Base-by-base conservation (phyloP, 768 basidiomycete genomes). In the Holtermanniella nyarrowii region DNA sequence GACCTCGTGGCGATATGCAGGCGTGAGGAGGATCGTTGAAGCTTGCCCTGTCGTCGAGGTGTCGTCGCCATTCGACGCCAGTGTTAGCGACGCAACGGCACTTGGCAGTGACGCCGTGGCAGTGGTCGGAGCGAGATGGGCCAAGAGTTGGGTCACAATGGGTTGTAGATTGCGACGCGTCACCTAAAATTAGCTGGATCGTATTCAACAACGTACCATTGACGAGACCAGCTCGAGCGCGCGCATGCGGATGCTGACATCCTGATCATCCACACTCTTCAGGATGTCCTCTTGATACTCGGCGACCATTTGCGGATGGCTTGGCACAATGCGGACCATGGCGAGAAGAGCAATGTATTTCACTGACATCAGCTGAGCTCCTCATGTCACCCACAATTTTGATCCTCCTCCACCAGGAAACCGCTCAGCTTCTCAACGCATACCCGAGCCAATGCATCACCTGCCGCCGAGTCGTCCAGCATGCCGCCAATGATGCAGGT, bases 401-500 rank as follows among this genome's bases (percentile, higher is more conserved):
- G 95, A 72, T 99, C 95, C 42, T 82, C 73, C 70, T 97, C 91
- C 67, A 89, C 78, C 44, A 96, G 78, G 70, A 97, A 99, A 25
- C 80, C 80, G 20, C 89, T 86, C 31, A 99, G 77, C 71, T 99
- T 99, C 24, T 88, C 86, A 31, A 93, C 88, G 62, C 95, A 99
- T 11, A 83, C 81, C 53, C 77, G 77, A 4, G 95, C 95, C 43
- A 99, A 75, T 2, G 82, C 75, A 66, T 84, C 78, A 11, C 87
- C 88, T 25, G 83, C 80, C 20, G 80, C 69, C 5, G 72, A 56
- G 27, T 75, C 72, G 59, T 84, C 83, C 10, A 97, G 77, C 88
- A 99, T 96, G 5, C 87, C 89, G 7, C 95, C 93, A 11, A 88
- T 88, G 59, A 99, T 97, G 62, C 89, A 96, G 0, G 95, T 97